phyloP scores from a whole-genome alignment of 192 early-diverging fungal species.

The Allomyces javanicus region DNA sequence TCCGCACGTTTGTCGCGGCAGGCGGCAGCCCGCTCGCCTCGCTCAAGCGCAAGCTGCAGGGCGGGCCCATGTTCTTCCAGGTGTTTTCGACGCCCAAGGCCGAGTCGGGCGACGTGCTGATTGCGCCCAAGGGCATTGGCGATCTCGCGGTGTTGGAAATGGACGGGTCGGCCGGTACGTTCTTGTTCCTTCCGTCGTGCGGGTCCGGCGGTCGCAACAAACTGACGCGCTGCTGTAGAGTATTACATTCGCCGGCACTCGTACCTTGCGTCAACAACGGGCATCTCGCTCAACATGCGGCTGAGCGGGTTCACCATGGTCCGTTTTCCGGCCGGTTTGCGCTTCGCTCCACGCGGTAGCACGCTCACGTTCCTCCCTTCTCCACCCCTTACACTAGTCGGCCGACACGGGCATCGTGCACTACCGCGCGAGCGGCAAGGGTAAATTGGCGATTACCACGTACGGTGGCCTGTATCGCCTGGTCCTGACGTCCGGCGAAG shows the following conservation, averaged over 20 bases:
- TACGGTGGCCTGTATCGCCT: slow-evolving; percentile 5
- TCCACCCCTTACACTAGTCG: too few species aligned
- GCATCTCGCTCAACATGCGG: background rate
- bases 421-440: slow-evolving; percentile 4
- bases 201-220: too few species aligned
- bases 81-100: background rate
- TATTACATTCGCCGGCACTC: slow-evolving; percentile 5
- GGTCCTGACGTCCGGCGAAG: slow-evolving; percentile 4
- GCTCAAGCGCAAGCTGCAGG: background rate
- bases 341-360: too few species aligned
- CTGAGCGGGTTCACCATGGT: background rate
- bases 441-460: slow-evolving; percentile 2
- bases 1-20: background rate
- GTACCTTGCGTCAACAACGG: slow-evolving; percentile 1
- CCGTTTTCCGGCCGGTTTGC: too few species aligned
- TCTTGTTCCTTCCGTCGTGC: background rate
- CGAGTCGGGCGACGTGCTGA: background rate
- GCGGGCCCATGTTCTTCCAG: slow-evolving; percentile 2
- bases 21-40: background rate
- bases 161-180: slow-evolving; percentile 1
- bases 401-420: slow-evolving; percentile 1
- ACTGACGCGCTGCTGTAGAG: background rate
- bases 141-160: slow-evolving; percentile 3
- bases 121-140: slow-evolving; percentile 5
- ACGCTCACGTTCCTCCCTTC: too few species aligned